A percentile compares a stretch with the other conserved stretches of the same genome.
These are phyloP conservation scores for Podospora fimiseda DNA, from an alignment of 495 filamentous ascomycete genomes.

Conservation along the genomic window DNA sequence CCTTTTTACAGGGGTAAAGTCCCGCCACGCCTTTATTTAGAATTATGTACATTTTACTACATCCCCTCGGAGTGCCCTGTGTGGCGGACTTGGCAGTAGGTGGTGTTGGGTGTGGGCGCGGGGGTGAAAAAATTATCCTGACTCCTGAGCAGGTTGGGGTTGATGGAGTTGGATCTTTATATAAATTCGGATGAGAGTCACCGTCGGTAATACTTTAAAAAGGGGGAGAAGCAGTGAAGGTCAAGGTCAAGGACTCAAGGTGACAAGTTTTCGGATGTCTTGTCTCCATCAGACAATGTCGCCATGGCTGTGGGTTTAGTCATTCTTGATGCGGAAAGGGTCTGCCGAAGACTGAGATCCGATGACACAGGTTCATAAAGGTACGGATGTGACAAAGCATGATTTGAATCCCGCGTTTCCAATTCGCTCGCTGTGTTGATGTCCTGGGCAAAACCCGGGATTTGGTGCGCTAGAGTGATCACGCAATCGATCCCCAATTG, in stretches of 20 bases:
- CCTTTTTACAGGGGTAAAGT: too few relatives aligned
- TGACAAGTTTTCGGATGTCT: too few relatives aligned
- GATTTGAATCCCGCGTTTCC: slow-evolving; percentile 23
- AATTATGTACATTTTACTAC: slow-evolving; percentile 7
- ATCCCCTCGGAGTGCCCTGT: neutral
- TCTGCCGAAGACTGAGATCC: neutral
- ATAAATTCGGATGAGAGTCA: too few relatives aligned
- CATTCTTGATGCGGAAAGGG: neutral
- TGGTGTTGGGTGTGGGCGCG: neutral
- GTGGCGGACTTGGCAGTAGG: slow-evolving; percentile 5
- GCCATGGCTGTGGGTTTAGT: neutral
- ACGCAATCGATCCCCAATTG: slow-evolving; percentile 28
- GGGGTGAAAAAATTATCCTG: neutral
- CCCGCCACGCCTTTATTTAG: neutral
- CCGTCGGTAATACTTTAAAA: neutral
- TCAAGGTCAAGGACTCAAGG: too few relatives aligned
- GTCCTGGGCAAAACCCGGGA: slow-evolving; percentile 21
- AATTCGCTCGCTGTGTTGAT: slow-evolving; percentile 24
- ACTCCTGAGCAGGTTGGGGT: neutral
- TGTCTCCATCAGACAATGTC: neutral
- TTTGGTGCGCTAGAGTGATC: slow-evolving; percentile 26
- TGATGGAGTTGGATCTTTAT: too few relatives aligned
- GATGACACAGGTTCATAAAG: neutral
- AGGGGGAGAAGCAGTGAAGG: too few relatives aligned
- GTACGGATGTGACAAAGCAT: slow-evolving; percentile 22